Evolutionary conservation across 129 eudicot species (phyloP), one percentile per base, ranked within the genome.

Genomic region (Lonicera japonica): DNA sequence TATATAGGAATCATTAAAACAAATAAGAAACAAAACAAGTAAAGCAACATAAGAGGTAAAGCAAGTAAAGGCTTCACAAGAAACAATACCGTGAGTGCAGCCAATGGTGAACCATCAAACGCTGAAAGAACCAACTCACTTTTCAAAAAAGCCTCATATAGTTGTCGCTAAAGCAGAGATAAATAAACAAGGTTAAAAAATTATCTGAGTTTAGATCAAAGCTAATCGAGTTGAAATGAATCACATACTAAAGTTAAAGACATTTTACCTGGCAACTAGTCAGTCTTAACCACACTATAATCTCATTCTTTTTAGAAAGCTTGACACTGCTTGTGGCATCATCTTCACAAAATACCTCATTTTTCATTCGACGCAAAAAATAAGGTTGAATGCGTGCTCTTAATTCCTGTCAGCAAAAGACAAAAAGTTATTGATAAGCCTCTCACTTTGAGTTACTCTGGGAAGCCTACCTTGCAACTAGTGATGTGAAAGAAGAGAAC

Each of bases 91-190:
- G 99, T 94, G 29, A 94, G 70, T 60, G 99, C 99, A 80, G 99
- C 99, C 65, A 94, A 73, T 55, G 99, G 99, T 47, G 99, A 94
- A 39, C 99, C 95, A 74, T 88, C 99, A 77, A 84, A 94, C 14
- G 96, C 95, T 24, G 99, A 94, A 67, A 94, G 74, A 41, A 94
- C 99, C 61, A 94, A 74, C 75, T 88, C 99, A 79, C 95, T 85
- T 9, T 88, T 94, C 81, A 94, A 75, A 79, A 85, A 94, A 18
- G 99, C 96, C 82, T 85, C 96, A 58, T 94, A 94, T 0, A 94
- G 83, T 64, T 79, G 96, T 7, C 95, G 84, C 99, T 94, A 77
- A 60, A 80, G 20, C 58, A 67, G 72, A 64, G 21, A 68, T 18
- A 67, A 25, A 46, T 54, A 0, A 62, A 12, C 29, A 25, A 65